Evolutionary conservation across 1,284 basidiomycete species (phyloP).

Genomic region (Ustilago cynodontis): DNA sequence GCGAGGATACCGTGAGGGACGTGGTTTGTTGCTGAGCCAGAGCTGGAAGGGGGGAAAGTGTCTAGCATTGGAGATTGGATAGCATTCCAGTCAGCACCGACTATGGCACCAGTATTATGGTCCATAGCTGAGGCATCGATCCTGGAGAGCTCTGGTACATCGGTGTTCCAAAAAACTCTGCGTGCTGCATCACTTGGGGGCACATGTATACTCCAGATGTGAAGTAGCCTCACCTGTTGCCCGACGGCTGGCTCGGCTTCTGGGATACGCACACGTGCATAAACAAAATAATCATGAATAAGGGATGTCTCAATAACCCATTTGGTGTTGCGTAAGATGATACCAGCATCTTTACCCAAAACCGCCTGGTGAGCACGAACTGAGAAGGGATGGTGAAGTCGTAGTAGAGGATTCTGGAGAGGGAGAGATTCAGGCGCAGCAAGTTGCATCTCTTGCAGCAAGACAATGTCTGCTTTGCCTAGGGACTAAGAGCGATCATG

Average conservation of each 20-base stretch:
- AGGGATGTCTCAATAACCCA: not conserved
- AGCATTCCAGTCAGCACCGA: not conserved
- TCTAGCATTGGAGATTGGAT: not conserved
- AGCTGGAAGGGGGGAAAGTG: too few relatives aligned
- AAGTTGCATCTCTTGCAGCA: conserved; percentile 1
- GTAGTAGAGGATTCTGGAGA: not conserved
- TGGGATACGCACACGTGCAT: not conserved
- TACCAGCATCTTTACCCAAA: not conserved
- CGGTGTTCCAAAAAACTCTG: not conserved
- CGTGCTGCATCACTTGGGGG: not conserved
- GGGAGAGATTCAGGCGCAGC: not conserved
- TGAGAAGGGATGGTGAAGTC: not conserved
- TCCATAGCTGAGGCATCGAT: not conserved
- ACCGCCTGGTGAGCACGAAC: not conserved
- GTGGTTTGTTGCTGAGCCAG: not conserved
- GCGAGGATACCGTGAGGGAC: not conserved
- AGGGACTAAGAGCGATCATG: not conserved
- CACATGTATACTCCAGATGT: not conserved
- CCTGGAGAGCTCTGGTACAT: not conserved
- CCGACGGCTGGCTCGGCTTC: not conserved
- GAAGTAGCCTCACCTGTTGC: not conserved
- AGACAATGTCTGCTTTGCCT: not conserved
- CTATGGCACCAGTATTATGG: not conserved
- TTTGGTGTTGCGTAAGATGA: not conserved
- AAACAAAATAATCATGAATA: not conserved